Conservation (phyloP, 768 basidiomycete genomes). For the Kwoniella botswanensis region DNA sequence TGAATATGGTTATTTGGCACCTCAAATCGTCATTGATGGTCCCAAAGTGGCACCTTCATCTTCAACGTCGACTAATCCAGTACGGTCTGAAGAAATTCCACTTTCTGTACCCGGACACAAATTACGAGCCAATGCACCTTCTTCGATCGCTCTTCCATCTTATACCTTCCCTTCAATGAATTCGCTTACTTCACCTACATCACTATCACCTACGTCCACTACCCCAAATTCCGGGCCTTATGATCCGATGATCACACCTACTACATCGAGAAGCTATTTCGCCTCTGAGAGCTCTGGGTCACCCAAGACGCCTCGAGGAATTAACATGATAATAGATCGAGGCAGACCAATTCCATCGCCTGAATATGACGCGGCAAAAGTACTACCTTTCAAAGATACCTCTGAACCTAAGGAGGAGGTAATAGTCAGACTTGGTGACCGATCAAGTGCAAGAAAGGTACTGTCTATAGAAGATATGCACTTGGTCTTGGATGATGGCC, state of each 20-base stretch:
- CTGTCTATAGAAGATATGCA: conserved; percentile 26
- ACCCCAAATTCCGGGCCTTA: conserved; percentile 5
- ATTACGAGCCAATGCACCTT: conserved; percentile 27
- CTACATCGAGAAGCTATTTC: conserved; percentile 8
- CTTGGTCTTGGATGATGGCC: background rate
- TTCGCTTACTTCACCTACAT: background rate
- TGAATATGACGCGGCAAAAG: conserved; percentile 27
- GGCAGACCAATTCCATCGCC: conserved; percentile 43
- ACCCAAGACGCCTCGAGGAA: conserved; percentile 3
- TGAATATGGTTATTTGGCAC: conserved; percentile 50
- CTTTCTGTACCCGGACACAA: background rate
- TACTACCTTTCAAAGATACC: conserved; percentile 20
- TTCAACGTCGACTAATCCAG: background rate
- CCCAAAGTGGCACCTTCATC: background rate
- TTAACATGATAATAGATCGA: conserved; percentile 39
- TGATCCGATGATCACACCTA: conserved; percentile 9
- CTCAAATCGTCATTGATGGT: conserved; percentile 46
- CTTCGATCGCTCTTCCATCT: conserved; percentile 34
- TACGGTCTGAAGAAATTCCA: background rate
- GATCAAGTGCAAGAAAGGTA: background rate
- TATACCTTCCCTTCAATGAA: conserved; percentile 23
- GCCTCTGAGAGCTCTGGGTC: background rate
- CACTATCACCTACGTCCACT: background rate
- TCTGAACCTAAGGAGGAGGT: background rate
- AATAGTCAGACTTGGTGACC: background rate